Conservation (phyloP, 345 rosid genomes). For the Boechera stricta region DNA sequence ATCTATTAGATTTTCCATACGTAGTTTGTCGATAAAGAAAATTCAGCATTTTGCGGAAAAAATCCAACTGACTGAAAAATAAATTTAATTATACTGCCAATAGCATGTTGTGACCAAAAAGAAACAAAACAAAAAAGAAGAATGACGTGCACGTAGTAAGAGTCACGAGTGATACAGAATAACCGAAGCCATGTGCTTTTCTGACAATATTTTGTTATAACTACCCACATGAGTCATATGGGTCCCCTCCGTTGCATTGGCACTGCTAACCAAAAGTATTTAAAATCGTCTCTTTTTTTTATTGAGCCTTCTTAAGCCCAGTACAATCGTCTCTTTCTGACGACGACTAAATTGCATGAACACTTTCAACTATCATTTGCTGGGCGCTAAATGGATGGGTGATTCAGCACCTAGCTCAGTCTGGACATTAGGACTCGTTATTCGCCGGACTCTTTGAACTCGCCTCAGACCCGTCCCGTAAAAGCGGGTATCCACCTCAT, state of each 20-base stretch:
- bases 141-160: constrained; percentile 43
- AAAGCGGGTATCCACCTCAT: no score
- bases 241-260: not conserved
- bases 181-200: constrained; percentile 46
- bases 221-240: constrained; percentile 37
- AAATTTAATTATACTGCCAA: constrained; percentile 5
- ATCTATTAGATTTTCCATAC: constrained; percentile 12
- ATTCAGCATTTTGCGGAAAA: constrained; percentile 25
- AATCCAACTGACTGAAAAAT: not conserved
- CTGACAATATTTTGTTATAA: constrained; percentile 41
- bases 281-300: not conserved
- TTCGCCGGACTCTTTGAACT: no score
- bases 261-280: not conserved
- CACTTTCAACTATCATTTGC: no score
- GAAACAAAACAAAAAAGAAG: constrained; percentile 6
- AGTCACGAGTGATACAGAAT: constrained; percentile 44
- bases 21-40: constrained; percentile 26
- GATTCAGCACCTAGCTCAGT: no score
- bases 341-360: no score
- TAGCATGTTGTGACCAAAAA: constrained; percentile 22
- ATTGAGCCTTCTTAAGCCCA: not conserved
- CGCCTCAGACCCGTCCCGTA: no score
- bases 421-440: no score
- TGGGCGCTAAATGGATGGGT: no score
- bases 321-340: not conserved